These are phyloP conservation scores for Entophlyctis helioformis DNA, from an alignment of 192 early-diverging fungal species.

Conservation along the genomic window DNA sequence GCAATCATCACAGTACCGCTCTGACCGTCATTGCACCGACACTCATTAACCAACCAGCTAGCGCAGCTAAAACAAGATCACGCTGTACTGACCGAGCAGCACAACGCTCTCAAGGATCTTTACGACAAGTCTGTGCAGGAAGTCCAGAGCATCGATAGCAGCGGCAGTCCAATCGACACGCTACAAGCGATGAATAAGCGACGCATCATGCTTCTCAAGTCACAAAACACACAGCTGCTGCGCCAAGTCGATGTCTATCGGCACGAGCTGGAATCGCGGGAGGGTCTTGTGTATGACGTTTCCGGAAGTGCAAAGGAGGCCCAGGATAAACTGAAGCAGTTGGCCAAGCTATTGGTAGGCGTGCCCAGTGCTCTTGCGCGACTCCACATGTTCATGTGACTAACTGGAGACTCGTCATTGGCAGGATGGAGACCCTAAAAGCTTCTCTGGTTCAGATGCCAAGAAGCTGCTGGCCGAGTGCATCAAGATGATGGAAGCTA, in stretches of 20 bases:
- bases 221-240: slow-evolving; percentile 7
- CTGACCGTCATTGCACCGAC: not conserved
- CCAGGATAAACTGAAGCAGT: too few species aligned
- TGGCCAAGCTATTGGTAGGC: too few species aligned
- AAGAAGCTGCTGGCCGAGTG: too few species aligned
- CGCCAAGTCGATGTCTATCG: slow-evolving; percentile 4
- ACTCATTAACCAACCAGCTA: not conserved
- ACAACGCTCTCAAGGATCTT: too few species aligned
- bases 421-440: too few species aligned
- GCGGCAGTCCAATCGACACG: not conserved
- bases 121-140: too few species aligned
- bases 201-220: slow-evolving; percentile 1
- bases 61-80: not conserved
- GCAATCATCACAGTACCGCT: too few species aligned
- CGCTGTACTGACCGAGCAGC: not conserved
- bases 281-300: not conserved
- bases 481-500: not conserved
- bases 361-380: too few species aligned
- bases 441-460: too few species aligned
- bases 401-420: too few species aligned
- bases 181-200: not conserved
- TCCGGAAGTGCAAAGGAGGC: too few species aligned
- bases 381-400: too few species aligned
- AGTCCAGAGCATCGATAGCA: not conserved
- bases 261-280: not conserved